Evolutionary conservation across 2,329 filamentous ascomycete genomes (phyloP), one percentile per base, ranked within the genome.

Genomic region (Penicillium crustosum): DNA sequence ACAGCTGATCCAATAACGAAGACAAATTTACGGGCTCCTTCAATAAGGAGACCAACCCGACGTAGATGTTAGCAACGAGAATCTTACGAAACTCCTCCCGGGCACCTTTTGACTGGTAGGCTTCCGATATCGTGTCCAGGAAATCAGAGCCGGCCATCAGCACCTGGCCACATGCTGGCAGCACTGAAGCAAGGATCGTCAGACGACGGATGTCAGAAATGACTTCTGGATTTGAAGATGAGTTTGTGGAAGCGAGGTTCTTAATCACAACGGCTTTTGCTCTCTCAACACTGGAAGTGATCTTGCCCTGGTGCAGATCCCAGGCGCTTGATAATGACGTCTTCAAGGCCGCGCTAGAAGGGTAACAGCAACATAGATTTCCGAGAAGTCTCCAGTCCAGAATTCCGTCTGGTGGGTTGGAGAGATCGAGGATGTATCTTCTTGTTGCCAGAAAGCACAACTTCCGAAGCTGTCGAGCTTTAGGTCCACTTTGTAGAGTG

Each of bases 71-170:
- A 1, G 89, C 86, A 47, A 93, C 81, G 31, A 96, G 82, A 17
- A 83, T 82, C 61, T 85, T 89, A 58, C 87, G 84, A 43, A 92
- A 81, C 19, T 70, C 64, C 23, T 83, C 82, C 56, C 87, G 41
- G 3, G 49, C 84, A 73, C 85, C 86, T 57, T 87, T 82, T 49
- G 78, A 78, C 31, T 67, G 66, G 59, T 79, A 79, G 31, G 70
- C 68, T 59, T 79, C 77, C 52, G 70, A 69, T 13, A 96, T 80
- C 0, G 89, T 86, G 71, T 97, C 93, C 21, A 96, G 75, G 66
- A 94, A 93, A 74, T 97, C 93, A 50, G 89, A 92, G 1, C 93
- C 93, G 0, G 89, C 89, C 65, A 96, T 83, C 66, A 96, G 87
- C 64, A 90, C 80, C 7, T 78, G 73, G 31, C 81, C 83, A 44